These are phyloP conservation scores for Scedosporium aurantiacum DNA, from an alignment of 2,329 filamentous ascomycete species.

Conservation along the genomic window DNA sequence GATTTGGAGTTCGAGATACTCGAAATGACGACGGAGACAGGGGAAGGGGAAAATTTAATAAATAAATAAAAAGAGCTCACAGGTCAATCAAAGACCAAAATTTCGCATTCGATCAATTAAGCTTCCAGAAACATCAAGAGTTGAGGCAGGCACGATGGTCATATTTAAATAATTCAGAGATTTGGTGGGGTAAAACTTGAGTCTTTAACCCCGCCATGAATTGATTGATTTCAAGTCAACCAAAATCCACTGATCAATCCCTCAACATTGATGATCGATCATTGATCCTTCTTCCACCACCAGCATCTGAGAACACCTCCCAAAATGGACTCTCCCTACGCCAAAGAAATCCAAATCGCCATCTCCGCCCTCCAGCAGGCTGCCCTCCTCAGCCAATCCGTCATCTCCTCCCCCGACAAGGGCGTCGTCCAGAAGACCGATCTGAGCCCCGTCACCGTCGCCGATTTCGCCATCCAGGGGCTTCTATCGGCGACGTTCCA, in stretches of 20 bases:
- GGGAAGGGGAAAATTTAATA: too few species aligned
- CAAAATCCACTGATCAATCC: too few species aligned
- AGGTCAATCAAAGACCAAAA: too few species aligned
- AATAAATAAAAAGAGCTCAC: too few species aligned
- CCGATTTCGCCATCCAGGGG: slow-evolving; percentile 49
- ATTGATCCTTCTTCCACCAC: neutral
- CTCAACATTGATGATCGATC: too few species aligned
- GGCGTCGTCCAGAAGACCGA: slow-evolving; percentile 42
- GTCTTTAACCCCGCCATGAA: too few species aligned
- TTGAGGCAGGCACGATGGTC: too few species aligned
- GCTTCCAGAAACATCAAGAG: too few species aligned
- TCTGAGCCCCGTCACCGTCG: slow-evolving; percentile 45
- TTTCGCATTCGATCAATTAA: too few species aligned
- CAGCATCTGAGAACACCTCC: neutral
- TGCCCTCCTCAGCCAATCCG: slow-evolving; percentile 36
- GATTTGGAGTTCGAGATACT: too few species aligned
- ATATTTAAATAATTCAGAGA: neutral
- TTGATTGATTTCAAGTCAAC: neutral
- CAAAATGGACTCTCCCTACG: slow-evolving; percentile 31
- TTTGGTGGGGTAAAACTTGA: neutral
- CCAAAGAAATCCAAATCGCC: slow-evolving; percentile 30
- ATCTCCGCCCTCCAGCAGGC: slow-evolving; percentile 32
- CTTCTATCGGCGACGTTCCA: slow-evolving; percentile 40
- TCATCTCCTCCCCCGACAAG: slow-evolving; percentile 36
- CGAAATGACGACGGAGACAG: too few species aligned